phyloP scores from a whole-genome alignment of 306 rosid species.

The Vicia faba region DNA sequence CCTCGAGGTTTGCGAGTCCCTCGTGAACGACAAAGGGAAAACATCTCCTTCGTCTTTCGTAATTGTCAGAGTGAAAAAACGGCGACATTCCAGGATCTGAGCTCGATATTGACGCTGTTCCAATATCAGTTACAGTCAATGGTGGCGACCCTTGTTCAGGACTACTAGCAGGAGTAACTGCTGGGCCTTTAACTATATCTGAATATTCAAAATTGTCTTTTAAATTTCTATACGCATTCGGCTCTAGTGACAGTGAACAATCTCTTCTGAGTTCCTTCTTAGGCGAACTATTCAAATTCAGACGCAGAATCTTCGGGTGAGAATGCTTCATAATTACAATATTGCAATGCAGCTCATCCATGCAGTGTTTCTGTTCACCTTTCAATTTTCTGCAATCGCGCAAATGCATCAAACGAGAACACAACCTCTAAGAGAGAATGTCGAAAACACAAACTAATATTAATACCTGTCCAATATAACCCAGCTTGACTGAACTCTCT shows the following conservation, averaged over 20 bases:
- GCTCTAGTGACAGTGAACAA: conserved; percentile 41
- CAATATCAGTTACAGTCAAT: conserved; percentile 75
- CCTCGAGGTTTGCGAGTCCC: conserved; percentile 50
- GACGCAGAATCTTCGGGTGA: conserved; percentile 72
- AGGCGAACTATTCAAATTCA: conserved; percentile 63
- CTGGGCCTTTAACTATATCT: conserved; percentile 56
- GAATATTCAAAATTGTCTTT: conserved; percentile 48
- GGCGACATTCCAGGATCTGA: conserved; percentile 77
- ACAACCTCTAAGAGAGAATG: conserved; percentile 27
- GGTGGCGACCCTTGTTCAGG: conserved; percentile 80
- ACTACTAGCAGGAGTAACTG: conserved; percentile 80
- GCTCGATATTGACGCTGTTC: conserved; percentile 91
- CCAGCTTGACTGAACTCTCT: conserved; percentile 90
- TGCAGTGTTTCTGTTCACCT: conserved; percentile 74
- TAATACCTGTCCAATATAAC: conserved; percentile 88
- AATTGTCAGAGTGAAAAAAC: conserved; percentile 50
- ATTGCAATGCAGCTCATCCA: conserved; percentile 88
- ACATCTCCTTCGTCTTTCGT: conserved; percentile 52
- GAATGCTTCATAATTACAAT: conserved; percentile 71
- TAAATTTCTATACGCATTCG: conserved; percentile 41
- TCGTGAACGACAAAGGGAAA: conserved; percentile 44
- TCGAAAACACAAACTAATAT: conserved; percentile 32
- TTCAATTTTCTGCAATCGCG: conserved; percentile 61
- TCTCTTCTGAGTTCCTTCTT: conserved; percentile 43
- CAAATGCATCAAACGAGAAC: conserved; percentile 28